These are phyloP conservation scores for Hypoxylon fragiforme DNA, from an alignment of 495 filamentous ascomycete species.

Conservation along the genomic window DNA sequence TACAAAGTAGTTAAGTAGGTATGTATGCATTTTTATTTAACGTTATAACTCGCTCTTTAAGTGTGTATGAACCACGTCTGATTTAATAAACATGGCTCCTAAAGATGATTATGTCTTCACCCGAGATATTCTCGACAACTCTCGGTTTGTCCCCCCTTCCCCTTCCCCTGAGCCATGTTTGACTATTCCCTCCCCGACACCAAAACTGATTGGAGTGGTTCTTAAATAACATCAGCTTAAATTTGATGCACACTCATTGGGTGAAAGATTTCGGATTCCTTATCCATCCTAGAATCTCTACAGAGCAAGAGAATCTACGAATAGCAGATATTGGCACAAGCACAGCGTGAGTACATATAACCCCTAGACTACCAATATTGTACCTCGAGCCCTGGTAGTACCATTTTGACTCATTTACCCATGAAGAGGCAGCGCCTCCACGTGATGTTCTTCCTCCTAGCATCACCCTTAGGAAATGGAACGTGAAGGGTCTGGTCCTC, in stretches of 20 bases:
- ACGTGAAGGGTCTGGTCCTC: conserved; percentile 1
- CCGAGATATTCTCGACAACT: conserved; percentile 15
- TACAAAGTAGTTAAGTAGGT: too few relatives aligned
- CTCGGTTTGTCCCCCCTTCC: not conserved
- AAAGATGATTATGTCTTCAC: conserved; percentile 15
- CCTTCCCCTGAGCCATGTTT: too few relatives aligned
- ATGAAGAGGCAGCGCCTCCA: conserved; percentile 8
- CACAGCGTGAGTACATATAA: too few relatives aligned
- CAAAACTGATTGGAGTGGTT: not conserved
- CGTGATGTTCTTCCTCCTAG: conserved; percentile 4
- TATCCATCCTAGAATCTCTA: conserved; percentile 13
- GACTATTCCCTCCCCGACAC: not conserved
- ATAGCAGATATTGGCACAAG: conserved; percentile 11
- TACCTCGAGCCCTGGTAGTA: too few relatives aligned
- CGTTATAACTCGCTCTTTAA: too few relatives aligned
- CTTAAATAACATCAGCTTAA: conserved; percentile 4
- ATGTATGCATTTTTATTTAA: too few relatives aligned
- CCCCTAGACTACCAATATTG: too few relatives aligned
- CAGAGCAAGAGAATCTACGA: not conserved
- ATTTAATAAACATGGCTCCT: not conserved
- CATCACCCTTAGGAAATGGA: conserved; percentile 2
- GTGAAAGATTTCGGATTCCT: conserved; percentile 9
- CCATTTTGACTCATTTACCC: too few relatives aligned
- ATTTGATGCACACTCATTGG: conserved; percentile 15
- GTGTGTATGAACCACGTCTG: too few relatives aligned